Base-by-base conservation (phyloP, 1,139 yeast species). In the Diutina neorugosa region DNA sequence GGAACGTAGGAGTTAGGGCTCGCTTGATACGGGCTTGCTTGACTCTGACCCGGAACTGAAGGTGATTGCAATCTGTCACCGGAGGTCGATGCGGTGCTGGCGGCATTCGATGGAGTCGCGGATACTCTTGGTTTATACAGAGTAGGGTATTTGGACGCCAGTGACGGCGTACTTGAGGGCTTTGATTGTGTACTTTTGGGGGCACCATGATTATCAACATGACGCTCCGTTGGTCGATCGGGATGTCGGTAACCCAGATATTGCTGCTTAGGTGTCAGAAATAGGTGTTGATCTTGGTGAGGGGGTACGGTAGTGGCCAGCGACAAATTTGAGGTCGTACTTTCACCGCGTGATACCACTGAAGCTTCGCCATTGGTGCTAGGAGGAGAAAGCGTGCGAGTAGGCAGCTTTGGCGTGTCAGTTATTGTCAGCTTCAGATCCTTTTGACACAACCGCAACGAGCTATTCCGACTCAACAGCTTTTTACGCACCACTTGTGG, bases 61-160 rank as follows among this genome's bases (percentile, higher is more conserved):
- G 43, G 18, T 11, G 43, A 18, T 2, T 6, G 9, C 43, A n/a
- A 7, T 6, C 43, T 16, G 6, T 40, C 20, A 6, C 20, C 20
- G 16, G 43, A 40, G 7, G 43, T 5, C 9, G 20, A 20, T 9
- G 20, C 9, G 11, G 7, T 12, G 19, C 48, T 19, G n/a, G 6
- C 7, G 19, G 40, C 37, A 9, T 46, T 34, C 4, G 43, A n/a
- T 6, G 43, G 43, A 18, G 21, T n/a, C 4, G 37, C 50, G n/a
- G 40, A n/a, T 7, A 46, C 31, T n/a, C 14, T 25, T 6, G 50
- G 50, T 23, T 46, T 46, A 20, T 46, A 46, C 50, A 46, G 50
- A 16, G 21, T 16, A 6, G 50, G 50, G 21, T 46, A 46, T n/a
- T 34, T 16, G 5, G 27, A 27, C 25, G 19, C n/a, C 21, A 20